Conservation (phyloP, 2,329 filamentous ascomycete species). For the Monilinia polystroma region DNA sequence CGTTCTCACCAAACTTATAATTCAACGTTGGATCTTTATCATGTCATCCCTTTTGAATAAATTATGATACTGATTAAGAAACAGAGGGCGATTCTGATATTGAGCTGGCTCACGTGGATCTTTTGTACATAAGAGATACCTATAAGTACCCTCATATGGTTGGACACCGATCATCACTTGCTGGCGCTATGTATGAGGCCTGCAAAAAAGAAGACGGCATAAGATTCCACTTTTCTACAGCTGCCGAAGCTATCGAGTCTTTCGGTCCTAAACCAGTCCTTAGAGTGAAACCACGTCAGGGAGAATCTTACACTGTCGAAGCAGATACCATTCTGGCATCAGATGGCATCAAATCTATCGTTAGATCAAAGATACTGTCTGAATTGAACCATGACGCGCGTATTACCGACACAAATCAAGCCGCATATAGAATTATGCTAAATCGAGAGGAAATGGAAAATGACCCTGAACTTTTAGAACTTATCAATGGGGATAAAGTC, state of each 20-base stretch:
- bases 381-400: conserved; percentile 46
- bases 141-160: conserved; percentile 66
- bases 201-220: conserved; percentile 63
- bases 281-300: conserved; percentile 56
- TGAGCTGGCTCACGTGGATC: conserved; percentile 69
- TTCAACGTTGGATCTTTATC: background rate
- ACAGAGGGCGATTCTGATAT: conserved; percentile 64
- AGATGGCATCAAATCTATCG: conserved; percentile 56
- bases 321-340: conserved; percentile 54
- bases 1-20: background rate
- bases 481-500: conserved; percentile 65
- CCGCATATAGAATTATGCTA: conserved; percentile 78
- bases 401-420: conserved; percentile 69
- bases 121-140: conserved; percentile 62
- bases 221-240: conserved; percentile 65
- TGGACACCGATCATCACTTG: conserved; percentile 72
- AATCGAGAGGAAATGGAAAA: conserved; percentile 63
- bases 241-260: conserved; percentile 54
- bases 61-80: background rate
- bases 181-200: conserved; percentile 67
- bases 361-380: conserved; percentile 54
- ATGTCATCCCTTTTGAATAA: background rate
- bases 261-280: conserved; percentile 62
- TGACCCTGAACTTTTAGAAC: conserved; percentile 57
- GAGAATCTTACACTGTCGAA: conserved; percentile 50